Conservation (phyloP, 2,329 filamentous ascomycete species). For the Kalaharituber pfeilii region DNA sequence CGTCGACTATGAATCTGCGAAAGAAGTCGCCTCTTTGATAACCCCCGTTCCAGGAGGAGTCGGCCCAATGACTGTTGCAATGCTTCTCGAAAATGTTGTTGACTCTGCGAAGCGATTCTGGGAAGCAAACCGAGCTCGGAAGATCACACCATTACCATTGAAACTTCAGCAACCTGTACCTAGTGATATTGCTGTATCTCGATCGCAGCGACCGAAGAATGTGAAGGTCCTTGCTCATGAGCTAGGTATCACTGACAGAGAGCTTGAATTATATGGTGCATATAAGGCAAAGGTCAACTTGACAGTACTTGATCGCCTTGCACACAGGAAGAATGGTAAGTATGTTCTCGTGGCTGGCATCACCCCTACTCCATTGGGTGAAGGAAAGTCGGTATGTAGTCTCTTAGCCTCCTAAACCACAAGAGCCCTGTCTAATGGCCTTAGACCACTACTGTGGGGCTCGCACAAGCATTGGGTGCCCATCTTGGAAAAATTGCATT, state of each 20-base stretch:
- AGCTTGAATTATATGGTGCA: constrained; percentile 85
- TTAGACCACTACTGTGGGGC: constrained; percentile 75
- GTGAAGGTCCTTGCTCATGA: constrained; percentile 74
- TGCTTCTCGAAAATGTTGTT: constrained; percentile 91
- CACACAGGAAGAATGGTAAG: constrained; percentile 71
- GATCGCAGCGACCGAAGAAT: constrained; percentile 76
- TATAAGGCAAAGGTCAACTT: constrained; percentile 94
- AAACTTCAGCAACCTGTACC: constrained; percentile 67
- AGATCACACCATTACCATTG: constrained; percentile 65
- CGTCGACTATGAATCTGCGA: constrained; percentile 75
- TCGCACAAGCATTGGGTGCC: constrained; percentile 79
- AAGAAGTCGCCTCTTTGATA: constrained; percentile 74
- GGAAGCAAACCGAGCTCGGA: constrained; percentile 62
- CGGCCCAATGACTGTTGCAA: constrained; percentile 96
- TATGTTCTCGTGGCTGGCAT: constrained; percentile 93
- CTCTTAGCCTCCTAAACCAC: neutral
- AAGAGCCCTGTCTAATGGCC: neutral
- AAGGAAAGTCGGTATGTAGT: constrained; percentile 60
- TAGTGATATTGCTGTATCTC: constrained; percentile 87
- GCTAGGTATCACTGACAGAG: constrained; percentile 69
- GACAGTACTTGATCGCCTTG: constrained; percentile 59
- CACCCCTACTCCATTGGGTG: constrained; percentile 86
- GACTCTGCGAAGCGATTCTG: constrained; percentile 68
- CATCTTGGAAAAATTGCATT: constrained; percentile 79
- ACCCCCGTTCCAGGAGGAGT: constrained; percentile 94